Evolutionary conservation across 1,139 yeast genomes (phyloP).

Genomic region (Zygotorulaspora mrakii): DNA sequence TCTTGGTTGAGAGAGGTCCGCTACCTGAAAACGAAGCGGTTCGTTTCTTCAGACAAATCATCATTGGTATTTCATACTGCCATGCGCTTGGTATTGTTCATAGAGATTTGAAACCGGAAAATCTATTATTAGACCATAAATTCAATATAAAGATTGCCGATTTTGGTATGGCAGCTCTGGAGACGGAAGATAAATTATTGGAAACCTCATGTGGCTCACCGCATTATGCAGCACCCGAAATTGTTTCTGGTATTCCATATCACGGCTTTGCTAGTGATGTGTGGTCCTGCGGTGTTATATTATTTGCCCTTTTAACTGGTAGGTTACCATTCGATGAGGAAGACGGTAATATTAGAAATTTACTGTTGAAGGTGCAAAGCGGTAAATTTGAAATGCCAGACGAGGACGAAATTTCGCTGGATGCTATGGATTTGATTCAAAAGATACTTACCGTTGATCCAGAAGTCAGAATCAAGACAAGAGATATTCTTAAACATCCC

Average conservation of each 20-base stretch:
- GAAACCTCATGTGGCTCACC: slow-evolving; percentile 99
- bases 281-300: slow-evolving; percentile 97
- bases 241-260: slow-evolving; percentile 88
- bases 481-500: slow-evolving; percentile 73
- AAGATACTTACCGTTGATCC: slow-evolving; percentile 82
- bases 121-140: slow-evolving; percentile 77
- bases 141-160: slow-evolving; percentile 94
- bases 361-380: slow-evolving; percentile 82
- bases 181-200: slow-evolving; percentile 73
- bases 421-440: slow-evolving; percentile 66
- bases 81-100: slow-evolving; percentile 94
- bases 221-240: slow-evolving; percentile 97
- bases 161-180: slow-evolving; percentile 99
- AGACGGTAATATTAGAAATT: slow-evolving; percentile 65
- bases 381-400: slow-evolving; percentile 85
- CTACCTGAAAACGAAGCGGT: slow-evolving; percentile 88
- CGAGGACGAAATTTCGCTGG: slow-evolving; percentile 58
- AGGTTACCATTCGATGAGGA: slow-evolving; percentile 97
- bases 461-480: slow-evolving; percentile 65
- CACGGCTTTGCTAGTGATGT: slow-evolving; percentile 98
- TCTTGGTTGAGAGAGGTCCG: slow-evolving; percentile 81
- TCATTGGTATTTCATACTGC: slow-evolving; percentile 87
- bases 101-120: slow-evolving; percentile 94
- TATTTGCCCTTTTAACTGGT: slow-evolving; percentile 90
- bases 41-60: slow-evolving; percentile 84